These are phyloP conservation scores for Chimonanthus praecox DNA, from an alignment of 164 flowering plant genomes.

Conservation along the genomic window DNA sequence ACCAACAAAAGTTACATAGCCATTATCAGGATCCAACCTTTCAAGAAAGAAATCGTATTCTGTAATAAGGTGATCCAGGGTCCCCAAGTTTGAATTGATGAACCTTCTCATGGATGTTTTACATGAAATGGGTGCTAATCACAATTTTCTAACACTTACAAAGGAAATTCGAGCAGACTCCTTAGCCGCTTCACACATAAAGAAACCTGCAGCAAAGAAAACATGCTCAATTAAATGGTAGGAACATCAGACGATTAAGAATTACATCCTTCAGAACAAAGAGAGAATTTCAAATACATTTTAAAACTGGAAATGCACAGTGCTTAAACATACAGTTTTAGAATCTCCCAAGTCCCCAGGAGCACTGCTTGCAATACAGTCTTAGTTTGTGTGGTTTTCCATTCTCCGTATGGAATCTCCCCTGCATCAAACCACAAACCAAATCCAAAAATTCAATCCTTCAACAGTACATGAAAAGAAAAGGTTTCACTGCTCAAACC, in stretches of 20 bases:
- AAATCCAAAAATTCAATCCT: neutral
- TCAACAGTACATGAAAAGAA: neutral
- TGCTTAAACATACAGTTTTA: conserved; percentile 61
- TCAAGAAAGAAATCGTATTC: too few species aligned
- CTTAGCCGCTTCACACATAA: conserved; percentile 87
- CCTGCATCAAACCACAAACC: conserved; percentile 35
- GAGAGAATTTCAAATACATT: too few species aligned
- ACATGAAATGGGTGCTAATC: too few species aligned
- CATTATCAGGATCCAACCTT: too few species aligned
- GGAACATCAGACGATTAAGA: neutral
- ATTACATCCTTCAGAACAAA: neutral
- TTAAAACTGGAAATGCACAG: neutral
- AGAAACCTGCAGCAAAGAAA: conserved; percentile 53
- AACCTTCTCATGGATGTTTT: too few species aligned
- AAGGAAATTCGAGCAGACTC: conserved; percentile 95
- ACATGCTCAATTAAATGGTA: neutral
- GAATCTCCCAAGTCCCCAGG: conserved; percentile 98
- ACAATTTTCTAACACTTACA: conserved; percentile 40
- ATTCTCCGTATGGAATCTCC: conserved; percentile 82
- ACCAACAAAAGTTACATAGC: too few species aligned
- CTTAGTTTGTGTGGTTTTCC: conserved; percentile 97
- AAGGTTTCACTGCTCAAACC: neutral
- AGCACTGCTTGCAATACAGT: conserved; percentile 97
- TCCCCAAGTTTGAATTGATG: too few species aligned
- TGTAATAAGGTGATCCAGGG: too few species aligned